Base-by-base conservation (phyloP, 1,284 basidiomycete species). In the Austroboletus novae-zelandiae region DNA sequence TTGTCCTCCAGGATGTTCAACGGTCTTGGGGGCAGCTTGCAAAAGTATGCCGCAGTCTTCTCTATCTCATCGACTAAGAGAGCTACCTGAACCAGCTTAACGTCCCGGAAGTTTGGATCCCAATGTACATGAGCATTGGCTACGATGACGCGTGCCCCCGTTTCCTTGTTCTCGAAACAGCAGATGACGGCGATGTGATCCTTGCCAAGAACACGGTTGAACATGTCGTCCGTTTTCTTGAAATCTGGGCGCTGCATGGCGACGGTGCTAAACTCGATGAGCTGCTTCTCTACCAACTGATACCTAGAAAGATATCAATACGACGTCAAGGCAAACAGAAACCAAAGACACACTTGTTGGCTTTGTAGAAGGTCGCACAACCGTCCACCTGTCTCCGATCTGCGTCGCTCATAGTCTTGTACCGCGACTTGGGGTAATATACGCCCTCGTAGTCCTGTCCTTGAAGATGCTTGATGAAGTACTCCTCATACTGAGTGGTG, bases 211-310 rank as follows among this genome's bases (percentile, higher is more conserved):
- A 99, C 94, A 47, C 97, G 91, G 68, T 98, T 98, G 80, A 98
- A 99, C 94, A 99, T 96, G 73, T 98, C 96, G 65, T 99, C 94
- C 5, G 95, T 97, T 77, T 94, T 96, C 74, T 96, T 94, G 74
- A 98, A 96, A 68, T 99, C 96, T 40, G 88, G 82, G 45, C 94
- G 86, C 64, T 94, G 89, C 79, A 98, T 90, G 8, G 95, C 95
- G 53, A 95, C 81, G 51, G 92, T 84, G 69, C 89, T 93, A 75
- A 96, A 99, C 70, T 99, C 97, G 67, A 99, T 82, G 39, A 96
- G 81, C 57, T 95, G 91, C 62, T 91, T 91, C 75, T 99, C 96
- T 51, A 99, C 89, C 40, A 99, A 83, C 54, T 87, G 81, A 72
- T 91, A 99, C 68, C 93, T 96, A 60, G 5, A 45, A 53, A 36